Conservation (phyloP, 257 asterid genomes). For the Solanum sejunctum region DNA sequence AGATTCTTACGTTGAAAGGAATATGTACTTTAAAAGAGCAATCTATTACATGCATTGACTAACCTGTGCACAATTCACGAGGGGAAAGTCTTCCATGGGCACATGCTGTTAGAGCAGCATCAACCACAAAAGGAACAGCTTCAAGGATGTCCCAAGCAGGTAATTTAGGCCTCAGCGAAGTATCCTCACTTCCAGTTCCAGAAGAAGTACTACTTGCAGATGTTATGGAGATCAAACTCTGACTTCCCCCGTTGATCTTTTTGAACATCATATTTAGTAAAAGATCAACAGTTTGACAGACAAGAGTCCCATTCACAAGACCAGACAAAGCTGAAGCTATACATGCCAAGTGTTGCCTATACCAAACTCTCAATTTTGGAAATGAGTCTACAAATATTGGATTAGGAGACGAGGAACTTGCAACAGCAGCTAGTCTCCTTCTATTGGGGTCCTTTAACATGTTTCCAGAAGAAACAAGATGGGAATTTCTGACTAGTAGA, state of each 20-base stretch:
- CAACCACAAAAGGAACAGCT: conserved; percentile 93
- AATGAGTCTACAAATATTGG: conserved; percentile 91
- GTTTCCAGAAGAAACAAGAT: conserved; percentile 45
- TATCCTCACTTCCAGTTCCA: conserved; percentile 61
- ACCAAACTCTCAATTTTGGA: conserved; percentile 93
- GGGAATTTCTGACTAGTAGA: conserved; percentile 67
- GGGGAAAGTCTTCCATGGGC: conserved; percentile 89
- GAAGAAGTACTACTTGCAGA: conserved; percentile 83
- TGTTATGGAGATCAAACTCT: conserved; percentile 33
- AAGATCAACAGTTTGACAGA: conserved; percentile 65
- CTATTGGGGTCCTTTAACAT: conserved; percentile 59
- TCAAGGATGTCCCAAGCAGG: conserved; percentile 99
- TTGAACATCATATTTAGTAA: conserved; percentile 81
- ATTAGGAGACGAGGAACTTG: conserved; percentile 46
- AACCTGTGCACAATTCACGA: conserved; percentile 95
- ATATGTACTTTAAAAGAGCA: not conserved
- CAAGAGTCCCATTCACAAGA: conserved; percentile 72
- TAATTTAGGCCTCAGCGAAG: conserved; percentile 54
- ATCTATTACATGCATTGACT: conserved; percentile 1
- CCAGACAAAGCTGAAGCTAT: conserved; percentile 93
- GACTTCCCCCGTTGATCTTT: conserved; percentile 51
- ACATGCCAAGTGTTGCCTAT: conserved; percentile 88
- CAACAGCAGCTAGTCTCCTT: conserved; percentile 67
- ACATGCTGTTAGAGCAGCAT: conserved; percentile 93
- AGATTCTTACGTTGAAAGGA: not conserved